phyloP scores from a whole-genome alignment of 225 moss, liverwort and hornwort species.

The Asterella californica region DNA sequence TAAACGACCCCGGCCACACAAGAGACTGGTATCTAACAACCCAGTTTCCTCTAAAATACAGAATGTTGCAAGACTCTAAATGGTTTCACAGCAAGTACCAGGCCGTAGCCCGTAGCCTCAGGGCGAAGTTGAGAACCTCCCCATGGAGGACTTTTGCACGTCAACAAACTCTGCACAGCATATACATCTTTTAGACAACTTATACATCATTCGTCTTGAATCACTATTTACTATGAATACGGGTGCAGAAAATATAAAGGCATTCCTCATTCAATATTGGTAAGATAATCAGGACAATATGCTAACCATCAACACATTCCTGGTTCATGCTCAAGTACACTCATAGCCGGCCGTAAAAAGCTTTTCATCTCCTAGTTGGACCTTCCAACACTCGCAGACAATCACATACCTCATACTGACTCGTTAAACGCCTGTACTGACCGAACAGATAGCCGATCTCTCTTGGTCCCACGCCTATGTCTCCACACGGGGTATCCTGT shows the following conservation, averaged over 20 bases:
- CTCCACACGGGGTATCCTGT: conserved; percentile 97
- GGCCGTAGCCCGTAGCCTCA: conserved; percentile 98
- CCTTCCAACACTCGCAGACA: neutral
- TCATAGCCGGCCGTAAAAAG: too few species aligned
- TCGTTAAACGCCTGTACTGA: conserved; percentile 92
- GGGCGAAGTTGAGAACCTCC: conserved; percentile 84
- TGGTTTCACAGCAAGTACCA: conserved; percentile 49
- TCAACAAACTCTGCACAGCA: conserved; percentile 65
- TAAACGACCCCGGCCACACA: too few species aligned
- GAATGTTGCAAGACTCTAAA: neutral
- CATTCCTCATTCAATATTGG: neutral
- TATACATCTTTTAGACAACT: neutral
- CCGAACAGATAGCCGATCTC: conserved; percentile 97
- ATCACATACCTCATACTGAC: conserved; percentile 83
- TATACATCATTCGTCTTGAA: neutral
- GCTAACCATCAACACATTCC: neutral
- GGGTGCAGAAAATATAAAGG: neutral
- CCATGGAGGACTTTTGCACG: conserved; percentile 86
- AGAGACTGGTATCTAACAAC: too few species aligned
- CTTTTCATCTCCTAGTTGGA: too few species aligned
- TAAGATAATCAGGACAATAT: neutral
- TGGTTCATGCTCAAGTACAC: too few species aligned
- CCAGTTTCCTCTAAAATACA: neutral
- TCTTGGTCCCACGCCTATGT: conserved; percentile 94
- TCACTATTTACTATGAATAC: neutral